Evolutionary conservation across 331 rosid species (phyloP), one percentile per base, ranked within the genome.

Genomic region (Pyrus hybrid): DNA sequence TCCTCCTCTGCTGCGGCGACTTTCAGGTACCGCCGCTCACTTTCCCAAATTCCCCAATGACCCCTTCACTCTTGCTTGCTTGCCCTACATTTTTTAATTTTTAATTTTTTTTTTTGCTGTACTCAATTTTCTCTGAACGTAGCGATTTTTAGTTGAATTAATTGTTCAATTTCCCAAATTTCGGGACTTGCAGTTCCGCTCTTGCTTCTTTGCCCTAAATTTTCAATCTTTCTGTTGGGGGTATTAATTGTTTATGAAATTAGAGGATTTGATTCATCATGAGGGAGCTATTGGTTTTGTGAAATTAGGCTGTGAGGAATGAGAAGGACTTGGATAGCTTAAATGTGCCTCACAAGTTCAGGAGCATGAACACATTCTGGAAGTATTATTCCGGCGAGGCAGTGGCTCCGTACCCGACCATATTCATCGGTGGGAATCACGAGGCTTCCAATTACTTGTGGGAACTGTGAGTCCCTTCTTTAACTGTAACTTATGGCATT

Each of bases 1-100:
- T 94, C 78, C 97, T 94, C 49, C 86, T 92, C 72, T 92, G 99
- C 80, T 94, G 99, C 70, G 99, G 99, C 60, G 97, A 94, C 80
- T 95, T 95, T 85, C 99, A 91, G 91, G 93, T 85, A 54, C 8
- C 32, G 0, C 14, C 8, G 18, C 28, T 4, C 45, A 10, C 47
- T 30, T 29, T 18, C 26, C 47, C 8, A 8, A 8, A 18, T 32
- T 28, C 37, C 8, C 30, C 65, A 60, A 22, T 60, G 0, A 14
- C 30, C 25, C 29, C 26, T 60, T 13, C 32, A 22, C 26, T 60
- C 65, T 2, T 60, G 32, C 32, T 60, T 13, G 0, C 21, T 63
- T 13, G 12, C 75, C 33, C 68, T 74, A 70, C n/a, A n/a, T n/a
- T n/a, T n/a, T n/a, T n/a, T n/a, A 43, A 54, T 49, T 63, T 53